Conservation (phyloP, 2,329 filamentous ascomycete genomes). For the Epichloe baconii region DNA sequence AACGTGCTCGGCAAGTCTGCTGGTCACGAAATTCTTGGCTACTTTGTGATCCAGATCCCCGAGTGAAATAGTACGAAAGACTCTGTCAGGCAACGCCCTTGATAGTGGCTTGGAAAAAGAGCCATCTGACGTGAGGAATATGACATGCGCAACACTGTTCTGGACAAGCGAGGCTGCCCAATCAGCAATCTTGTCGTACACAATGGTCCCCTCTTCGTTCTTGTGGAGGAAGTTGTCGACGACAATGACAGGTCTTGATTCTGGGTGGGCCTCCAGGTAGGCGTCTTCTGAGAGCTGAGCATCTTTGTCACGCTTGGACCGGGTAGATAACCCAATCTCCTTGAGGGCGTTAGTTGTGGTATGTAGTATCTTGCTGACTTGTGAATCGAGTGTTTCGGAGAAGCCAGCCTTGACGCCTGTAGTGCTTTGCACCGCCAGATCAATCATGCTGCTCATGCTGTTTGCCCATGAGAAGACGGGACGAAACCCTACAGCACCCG, state of each 20-base stretch:
- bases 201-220: slow-evolving; percentile 46
- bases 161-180: slow-evolving; percentile 82
- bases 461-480: slow-evolving; percentile 97
- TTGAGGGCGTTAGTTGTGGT: slow-evolving; percentile 72
- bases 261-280: slow-evolving; percentile 80
- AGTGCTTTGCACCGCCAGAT: slow-evolving; percentile 84
- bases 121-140: slow-evolving; percentile 84
- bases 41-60: slow-evolving; percentile 78
- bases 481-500: slow-evolving; percentile 72
- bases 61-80: slow-evolving; percentile 75
- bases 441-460: slow-evolving; percentile 80
- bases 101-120: slow-evolving; percentile 79
- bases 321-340: slow-evolving; percentile 56
- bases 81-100: slow-evolving; percentile 77
- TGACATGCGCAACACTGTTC: slow-evolving; percentile 81
- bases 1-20: slow-evolving; percentile 50
- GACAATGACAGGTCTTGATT: slow-evolving; percentile 68
- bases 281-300: slow-evolving; percentile 64
- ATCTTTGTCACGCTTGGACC: slow-evolving; percentile 63
- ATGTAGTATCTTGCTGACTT: slow-evolving; percentile 79
- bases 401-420: slow-evolving; percentile 92
- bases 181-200: slow-evolving; percentile 72
- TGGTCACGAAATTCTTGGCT: slow-evolving; percentile 81
- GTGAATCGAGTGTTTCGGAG: slow-evolving; percentile 80
- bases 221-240: slow-evolving; percentile 89